These are phyloP conservation scores for Wickerhamomyces rabaulensis DNA, from an alignment of 805 yeast genomes.

Conservation along the genomic window DNA sequence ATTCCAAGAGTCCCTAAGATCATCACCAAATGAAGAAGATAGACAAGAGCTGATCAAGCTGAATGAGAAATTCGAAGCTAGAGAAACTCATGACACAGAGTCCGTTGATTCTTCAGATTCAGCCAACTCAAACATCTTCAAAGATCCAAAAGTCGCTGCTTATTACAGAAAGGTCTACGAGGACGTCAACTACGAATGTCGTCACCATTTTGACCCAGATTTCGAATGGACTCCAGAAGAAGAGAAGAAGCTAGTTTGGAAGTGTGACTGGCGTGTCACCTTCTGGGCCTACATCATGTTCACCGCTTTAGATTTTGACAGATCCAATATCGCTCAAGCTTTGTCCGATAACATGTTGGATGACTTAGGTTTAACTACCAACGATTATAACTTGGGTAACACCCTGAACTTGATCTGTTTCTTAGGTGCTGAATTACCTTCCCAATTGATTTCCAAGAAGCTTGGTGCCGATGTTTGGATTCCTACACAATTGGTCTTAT, in stretches of 20 bases:
- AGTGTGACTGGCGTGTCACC: constrained; percentile 51
- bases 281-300: constrained; percentile 57
- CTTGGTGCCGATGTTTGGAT: constrained; percentile 61
- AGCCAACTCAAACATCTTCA: constrained; percentile 10
- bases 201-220: constrained; percentile 50
- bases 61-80: not conserved
- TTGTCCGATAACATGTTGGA: constrained; percentile 49
- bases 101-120: not conserved
- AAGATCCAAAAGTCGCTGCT: constrained; percentile 42
- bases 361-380: constrained; percentile 48
- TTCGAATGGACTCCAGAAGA: constrained; percentile 50
- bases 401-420: constrained; percentile 50
- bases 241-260: constrained; percentile 43
- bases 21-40: not conserved
- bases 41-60: not conserved
- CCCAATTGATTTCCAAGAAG: constrained; percentile 58
- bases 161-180: constrained; percentile 43
- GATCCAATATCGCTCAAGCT: constrained; percentile 54
- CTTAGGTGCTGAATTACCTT: constrained; percentile 55
- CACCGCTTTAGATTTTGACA: constrained; percentile 51
- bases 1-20: constrained; percentile 4
- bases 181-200: constrained; percentile 46
- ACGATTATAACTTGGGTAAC: constrained; percentile 54
- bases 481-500: constrained; percentile 49
- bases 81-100: not conserved